phyloP scores from a whole-genome alignment of 805 yeast species.

The Pichia gijzeniarum region DNA sequence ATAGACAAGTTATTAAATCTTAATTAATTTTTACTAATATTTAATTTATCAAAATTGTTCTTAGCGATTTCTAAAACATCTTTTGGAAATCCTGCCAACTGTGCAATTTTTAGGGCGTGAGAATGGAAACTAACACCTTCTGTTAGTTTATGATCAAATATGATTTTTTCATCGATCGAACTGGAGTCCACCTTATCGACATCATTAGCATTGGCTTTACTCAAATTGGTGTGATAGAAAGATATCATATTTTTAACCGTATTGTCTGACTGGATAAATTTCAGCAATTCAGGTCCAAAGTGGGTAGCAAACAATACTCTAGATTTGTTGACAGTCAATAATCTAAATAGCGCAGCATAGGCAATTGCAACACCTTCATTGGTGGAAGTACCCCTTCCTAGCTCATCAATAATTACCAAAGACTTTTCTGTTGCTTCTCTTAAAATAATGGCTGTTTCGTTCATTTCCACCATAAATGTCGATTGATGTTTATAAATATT shows the following conservation, averaged over 20 bases:
- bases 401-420: constrained; percentile 76
- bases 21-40: too few species aligned
- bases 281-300: constrained; percentile 53
- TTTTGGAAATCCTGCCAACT: constrained; percentile 70
- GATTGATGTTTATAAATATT: constrained; percentile 71
- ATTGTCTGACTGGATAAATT: constrained; percentile 31
- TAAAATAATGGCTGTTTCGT: constrained; percentile 69
- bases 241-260: constrained; percentile 20
- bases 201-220: constrained; percentile 11
- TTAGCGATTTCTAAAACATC: constrained; percentile 50
- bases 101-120: constrained; percentile 71
- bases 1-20: too few species aligned
- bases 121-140: constrained; percentile 70
- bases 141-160: constrained; percentile 50
- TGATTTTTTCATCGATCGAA: constrained; percentile 26
- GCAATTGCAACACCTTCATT: constrained; percentile 83
- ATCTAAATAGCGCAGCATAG: constrained; percentile 58
- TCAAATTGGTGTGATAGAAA: constrained; percentile 24
- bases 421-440: constrained; percentile 60
- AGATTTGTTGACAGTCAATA: constrained; percentile 50
- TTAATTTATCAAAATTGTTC: constrained; percentile 22
- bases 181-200: not conserved
- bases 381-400: constrained; percentile 86
- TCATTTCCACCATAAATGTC: constrained; percentile 93
- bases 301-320: constrained; percentile 88